Evolutionary conservation across 805 yeast species (phyloP).

Genomic region (Priceomyces castillae): DNA sequence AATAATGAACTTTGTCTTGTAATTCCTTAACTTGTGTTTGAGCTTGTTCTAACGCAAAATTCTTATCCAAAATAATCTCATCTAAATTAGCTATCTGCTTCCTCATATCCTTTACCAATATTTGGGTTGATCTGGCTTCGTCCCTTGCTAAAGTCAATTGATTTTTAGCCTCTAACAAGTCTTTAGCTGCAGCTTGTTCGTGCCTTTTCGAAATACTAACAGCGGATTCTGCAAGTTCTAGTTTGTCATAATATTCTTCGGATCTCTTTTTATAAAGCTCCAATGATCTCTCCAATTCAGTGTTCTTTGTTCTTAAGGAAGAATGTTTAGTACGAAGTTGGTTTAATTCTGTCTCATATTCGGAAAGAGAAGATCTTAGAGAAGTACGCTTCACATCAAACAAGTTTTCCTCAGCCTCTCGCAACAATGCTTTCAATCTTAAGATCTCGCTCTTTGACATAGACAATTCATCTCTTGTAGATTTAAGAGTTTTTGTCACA

Average conservation of each 20-base stretch:
- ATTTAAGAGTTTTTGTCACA: conserved; percentile 41
- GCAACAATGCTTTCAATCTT: conserved; percentile 38
- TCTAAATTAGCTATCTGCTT: conserved; percentile 50
- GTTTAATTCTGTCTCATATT: conserved; percentile 38
- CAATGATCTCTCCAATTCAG: conserved; percentile 52
- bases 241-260: conserved; percentile 66
- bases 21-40: conserved; percentile 48
- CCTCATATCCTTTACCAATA: conserved; percentile 51
- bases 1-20: conserved; percentile 55
- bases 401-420: conserved; percentile 44
- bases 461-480: conserved; percentile 44
- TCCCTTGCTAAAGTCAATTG: conserved; percentile 48
- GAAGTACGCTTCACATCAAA: conserved; percentile 41
- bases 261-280: conserved; percentile 68
- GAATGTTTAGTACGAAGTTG: conserved; percentile 58
- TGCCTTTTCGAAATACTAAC: conserved; percentile 60
- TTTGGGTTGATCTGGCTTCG: conserved; percentile 55
- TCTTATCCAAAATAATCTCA: conserved; percentile 53
- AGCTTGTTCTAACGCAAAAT: conserved; percentile 51
- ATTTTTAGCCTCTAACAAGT: conserved; percentile 41
- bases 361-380: conserved; percentile 35
- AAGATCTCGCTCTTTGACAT: conserved; percentile 41
- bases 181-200: conserved; percentile 52
- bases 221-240: conserved; percentile 78
- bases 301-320: conserved; percentile 52